Conservation (phyloP, 1,284 basidiomycete genomes). For the Apiotrichum gamsii region DNA sequence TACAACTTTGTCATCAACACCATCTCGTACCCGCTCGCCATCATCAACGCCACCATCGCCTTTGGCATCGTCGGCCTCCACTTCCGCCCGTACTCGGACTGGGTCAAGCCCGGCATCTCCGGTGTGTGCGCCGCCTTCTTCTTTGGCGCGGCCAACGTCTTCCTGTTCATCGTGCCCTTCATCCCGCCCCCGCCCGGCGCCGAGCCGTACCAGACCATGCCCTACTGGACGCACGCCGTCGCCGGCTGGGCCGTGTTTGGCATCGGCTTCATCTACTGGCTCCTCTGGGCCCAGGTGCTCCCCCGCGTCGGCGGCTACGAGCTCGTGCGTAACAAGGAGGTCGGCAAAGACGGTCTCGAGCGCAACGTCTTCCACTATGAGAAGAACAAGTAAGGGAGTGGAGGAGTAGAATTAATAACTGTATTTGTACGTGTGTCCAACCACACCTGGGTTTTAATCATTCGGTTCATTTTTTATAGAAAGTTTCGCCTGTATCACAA, state of each 20-base stretch:
- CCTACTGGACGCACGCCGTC: conserved; percentile 17
- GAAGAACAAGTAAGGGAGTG: background rate
- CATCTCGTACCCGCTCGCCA: conserved; percentile 17
- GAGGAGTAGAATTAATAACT: too few relatives aligned
- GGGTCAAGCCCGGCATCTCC: conserved; percentile 5
- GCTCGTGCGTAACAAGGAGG: conserved; percentile 11
- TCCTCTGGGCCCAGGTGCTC: conserved; percentile 16
- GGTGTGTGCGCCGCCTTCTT: conserved; percentile 2
- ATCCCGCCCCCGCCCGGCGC: conserved; percentile 8
- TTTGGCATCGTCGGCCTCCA: conserved; percentile 15
- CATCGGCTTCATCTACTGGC: conserved; percentile 21
- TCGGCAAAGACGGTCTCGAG: conserved; percentile 11
- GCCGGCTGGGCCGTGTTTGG: conserved; percentile 19
- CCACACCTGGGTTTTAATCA: too few relatives aligned
- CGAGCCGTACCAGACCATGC: conserved; percentile 15
- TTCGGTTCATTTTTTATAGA: too few relatives aligned
- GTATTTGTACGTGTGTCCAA: too few relatives aligned
- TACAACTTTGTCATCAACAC: conserved; percentile 49
- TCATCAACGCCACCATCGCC: conserved; percentile 15
- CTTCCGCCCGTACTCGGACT: conserved; percentile 11
- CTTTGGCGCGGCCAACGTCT: conserved; percentile 18
- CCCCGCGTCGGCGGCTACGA: conserved; percentile 13
- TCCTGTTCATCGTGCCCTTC: conserved; percentile 14
- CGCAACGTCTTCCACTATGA: conserved; percentile 9
- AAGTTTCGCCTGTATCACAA: too few relatives aligned